Conservation (phyloP, 2,329 filamentous ascomycete species). For the Fusarium musae region DNA sequence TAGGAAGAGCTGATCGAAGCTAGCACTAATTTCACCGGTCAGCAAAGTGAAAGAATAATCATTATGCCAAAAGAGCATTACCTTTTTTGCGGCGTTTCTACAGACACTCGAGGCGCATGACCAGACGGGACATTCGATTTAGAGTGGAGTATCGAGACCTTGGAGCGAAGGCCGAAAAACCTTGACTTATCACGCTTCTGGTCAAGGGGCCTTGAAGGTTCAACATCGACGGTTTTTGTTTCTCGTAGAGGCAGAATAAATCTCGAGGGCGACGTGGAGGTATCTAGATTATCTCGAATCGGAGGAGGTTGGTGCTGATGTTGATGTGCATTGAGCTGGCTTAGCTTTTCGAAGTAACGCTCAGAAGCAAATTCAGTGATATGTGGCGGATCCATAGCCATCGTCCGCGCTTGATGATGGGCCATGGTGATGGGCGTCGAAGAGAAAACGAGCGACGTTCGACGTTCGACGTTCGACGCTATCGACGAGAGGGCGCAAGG, state of each 20-base stretch:
- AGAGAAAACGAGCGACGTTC: constrained; percentile 35
- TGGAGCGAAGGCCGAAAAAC: constrained; percentile 56
- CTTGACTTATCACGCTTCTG: constrained; percentile 56
- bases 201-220: constrained; percentile 46
- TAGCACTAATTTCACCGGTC: constrained; percentile 41
- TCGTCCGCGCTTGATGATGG: constrained; percentile 45
- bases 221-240: constrained; percentile 49
- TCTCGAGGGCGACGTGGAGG: constrained; percentile 50
- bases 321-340: constrained; percentile 62
- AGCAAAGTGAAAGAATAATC: not conserved
- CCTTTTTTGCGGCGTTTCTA: constrained; percentile 50
- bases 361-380: constrained; percentile 74
- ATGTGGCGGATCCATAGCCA: constrained; percentile 69
- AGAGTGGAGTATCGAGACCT: constrained; percentile 51
- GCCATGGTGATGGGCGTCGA: constrained; percentile 46
- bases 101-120: constrained; percentile 35
- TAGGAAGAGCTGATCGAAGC: constrained; percentile 67
- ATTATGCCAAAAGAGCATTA: constrained; percentile 23
- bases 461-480: constrained; percentile 13
- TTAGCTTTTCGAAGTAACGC: constrained; percentile 71
- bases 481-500: constrained; percentile 3
- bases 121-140: constrained; percentile 43
- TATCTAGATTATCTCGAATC: constrained; percentile 28
- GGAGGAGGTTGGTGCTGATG: constrained; percentile 52
- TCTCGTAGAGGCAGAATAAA: constrained; percentile 64